These are phyloP conservation scores for Sclerotinia nivalis DNA, from an alignment of 2,329 filamentous ascomycete species.

Conservation along the genomic window DNA sequence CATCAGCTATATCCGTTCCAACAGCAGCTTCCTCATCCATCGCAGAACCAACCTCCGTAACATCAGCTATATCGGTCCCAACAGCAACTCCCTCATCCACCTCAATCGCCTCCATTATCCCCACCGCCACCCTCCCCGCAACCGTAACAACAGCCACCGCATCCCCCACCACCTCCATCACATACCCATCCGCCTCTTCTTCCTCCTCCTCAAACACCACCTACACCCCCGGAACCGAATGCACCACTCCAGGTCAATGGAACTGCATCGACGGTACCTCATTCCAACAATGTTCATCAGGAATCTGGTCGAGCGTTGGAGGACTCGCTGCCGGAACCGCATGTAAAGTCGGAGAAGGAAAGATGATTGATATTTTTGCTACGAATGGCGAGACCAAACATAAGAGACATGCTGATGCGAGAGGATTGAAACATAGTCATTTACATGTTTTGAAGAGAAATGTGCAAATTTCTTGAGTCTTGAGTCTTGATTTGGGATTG, in stretches of 20 bases:
- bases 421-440: background rate
- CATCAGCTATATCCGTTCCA: background rate
- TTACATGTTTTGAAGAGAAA: background rate
- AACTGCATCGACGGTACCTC: conserved; percentile 51
- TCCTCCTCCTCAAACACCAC: background rate
- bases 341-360: conserved; percentile 46
- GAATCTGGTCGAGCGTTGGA: conserved; percentile 48
- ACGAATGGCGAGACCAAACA: background rate
- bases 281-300: conserved; percentile 55
- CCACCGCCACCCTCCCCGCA: background rate
- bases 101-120: background rate
- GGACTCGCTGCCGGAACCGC: conserved; percentile 47
- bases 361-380: conserved; percentile 43
- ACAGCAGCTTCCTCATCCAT: background rate
- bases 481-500: background rate
- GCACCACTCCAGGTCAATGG: conserved; percentile 50
- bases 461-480: background rate
- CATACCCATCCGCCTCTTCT: background rate
- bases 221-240: conserved; percentile 45
- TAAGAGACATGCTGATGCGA: background rate
- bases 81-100: background rate
- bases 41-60: background rate
- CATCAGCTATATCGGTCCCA: background rate
- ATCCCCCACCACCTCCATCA: background rate
- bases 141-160: background rate